These are phyloP conservation scores for Sabuloglossum arenarium DNA, from an alignment of 495 filamentous ascomycete genomes.

Conservation along the genomic window DNA sequence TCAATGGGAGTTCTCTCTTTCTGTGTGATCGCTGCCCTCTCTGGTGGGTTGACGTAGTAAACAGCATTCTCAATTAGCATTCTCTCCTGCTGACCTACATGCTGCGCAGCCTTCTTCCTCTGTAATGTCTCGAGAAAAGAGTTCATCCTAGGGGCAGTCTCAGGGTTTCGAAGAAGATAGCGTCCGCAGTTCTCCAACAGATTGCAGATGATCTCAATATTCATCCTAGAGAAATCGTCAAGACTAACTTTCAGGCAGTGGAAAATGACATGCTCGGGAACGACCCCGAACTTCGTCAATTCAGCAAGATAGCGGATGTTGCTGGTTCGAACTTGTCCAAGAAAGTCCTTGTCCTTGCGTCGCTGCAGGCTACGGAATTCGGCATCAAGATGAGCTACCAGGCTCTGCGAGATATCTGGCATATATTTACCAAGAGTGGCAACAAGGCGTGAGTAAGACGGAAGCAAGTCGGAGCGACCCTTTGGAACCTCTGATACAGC, in stretches of 20 bases:
- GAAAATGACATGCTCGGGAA: slow-evolving; percentile 97
- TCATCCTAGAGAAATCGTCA: slow-evolving; percentile 95
- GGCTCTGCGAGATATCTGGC: slow-evolving; percentile 74
- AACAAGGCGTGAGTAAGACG: slow-evolving; percentile 74
- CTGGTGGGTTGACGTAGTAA: slow-evolving; percentile 92
- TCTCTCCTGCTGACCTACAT: slow-evolving; percentile 84
- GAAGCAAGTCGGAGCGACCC: slow-evolving; percentile 79
- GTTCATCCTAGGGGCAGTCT: slow-evolving; percentile 79
- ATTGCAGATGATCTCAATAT: slow-evolving; percentile 95
- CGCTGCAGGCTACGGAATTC: slow-evolving; percentile 94
- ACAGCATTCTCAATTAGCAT: slow-evolving; percentile 98
- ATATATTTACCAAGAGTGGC: slow-evolving; percentile 89
- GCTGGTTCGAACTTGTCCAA: slow-evolving; percentile 79
- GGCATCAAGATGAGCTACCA: slow-evolving; percentile 84
- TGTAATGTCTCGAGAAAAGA: slow-evolving; percentile 88
- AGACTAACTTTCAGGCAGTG: slow-evolving; percentile 94
- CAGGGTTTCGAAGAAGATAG: slow-evolving; percentile 82
- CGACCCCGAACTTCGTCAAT: slow-evolving; percentile 92
- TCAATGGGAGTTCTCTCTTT: slow-evolving; percentile 91
- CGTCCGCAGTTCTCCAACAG: slow-evolving; percentile 94
- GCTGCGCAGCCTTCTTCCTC: slow-evolving; percentile 87
- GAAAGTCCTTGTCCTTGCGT: slow-evolving; percentile 94
- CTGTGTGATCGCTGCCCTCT: slow-evolving; percentile 82
- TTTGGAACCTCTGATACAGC: slow-evolving; percentile 87
- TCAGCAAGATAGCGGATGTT: slow-evolving; percentile 96